Percentiles rank a stretch among this genome's conserved stretches.
These are phyloP conservation scores for Ascochyta lentis DNA, from an alignment of 2,329 filamentous ascomycete genomes.

Conservation along the genomic window DNA sequence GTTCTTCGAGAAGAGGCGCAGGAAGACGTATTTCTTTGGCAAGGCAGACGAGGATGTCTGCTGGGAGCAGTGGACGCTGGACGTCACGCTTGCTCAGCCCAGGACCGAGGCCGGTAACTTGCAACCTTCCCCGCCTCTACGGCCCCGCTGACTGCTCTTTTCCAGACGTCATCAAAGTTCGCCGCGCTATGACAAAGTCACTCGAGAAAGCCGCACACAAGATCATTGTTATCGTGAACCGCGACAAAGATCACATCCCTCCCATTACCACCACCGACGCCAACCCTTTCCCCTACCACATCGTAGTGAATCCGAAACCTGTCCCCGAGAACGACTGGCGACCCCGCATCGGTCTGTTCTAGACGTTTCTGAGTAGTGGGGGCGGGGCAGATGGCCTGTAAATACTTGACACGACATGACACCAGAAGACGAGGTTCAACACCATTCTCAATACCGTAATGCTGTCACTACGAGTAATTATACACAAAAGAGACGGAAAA, in stretches of 20 bases:
- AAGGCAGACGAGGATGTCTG: slow-evolving; percentile 90
- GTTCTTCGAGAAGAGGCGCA: slow-evolving; percentile 91
- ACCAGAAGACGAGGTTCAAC: slow-evolving; percentile 33
- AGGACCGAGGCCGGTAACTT: slow-evolving; percentile 80
- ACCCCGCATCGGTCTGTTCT: slow-evolving; percentile 69
- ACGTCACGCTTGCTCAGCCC: slow-evolving; percentile 90
- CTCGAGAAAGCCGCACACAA: slow-evolving; percentile 88
- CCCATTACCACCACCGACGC: slow-evolving; percentile 91
- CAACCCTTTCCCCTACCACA: slow-evolving; percentile 95
- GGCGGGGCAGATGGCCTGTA: slow-evolving; percentile 24
- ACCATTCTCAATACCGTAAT: slow-evolving; percentile 18
- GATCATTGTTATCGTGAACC: slow-evolving; percentile 85
- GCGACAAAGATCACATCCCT: slow-evolving; percentile 93
- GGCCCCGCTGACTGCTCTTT: slow-evolving; percentile 5
- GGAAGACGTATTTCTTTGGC: slow-evolving; percentile 74
- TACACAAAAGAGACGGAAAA: slow-evolving; percentile 32
- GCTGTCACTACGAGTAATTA: neutral
- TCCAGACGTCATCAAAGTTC: slow-evolving; percentile 83
- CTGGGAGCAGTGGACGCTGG: slow-evolving; percentile 95
- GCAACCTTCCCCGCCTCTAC: neutral
- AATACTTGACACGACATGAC: slow-evolving; percentile 23
- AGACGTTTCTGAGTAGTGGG: slow-evolving; percentile 4
- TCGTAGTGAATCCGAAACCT: slow-evolving; percentile 80
- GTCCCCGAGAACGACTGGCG: slow-evolving; percentile 72
- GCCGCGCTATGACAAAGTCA: slow-evolving; percentile 88